These are phyloP conservation scores for Phaeoacremonium minimum DNA, from an alignment of 2,329 filamentous ascomycete species.

Conservation along the genomic window DNA sequence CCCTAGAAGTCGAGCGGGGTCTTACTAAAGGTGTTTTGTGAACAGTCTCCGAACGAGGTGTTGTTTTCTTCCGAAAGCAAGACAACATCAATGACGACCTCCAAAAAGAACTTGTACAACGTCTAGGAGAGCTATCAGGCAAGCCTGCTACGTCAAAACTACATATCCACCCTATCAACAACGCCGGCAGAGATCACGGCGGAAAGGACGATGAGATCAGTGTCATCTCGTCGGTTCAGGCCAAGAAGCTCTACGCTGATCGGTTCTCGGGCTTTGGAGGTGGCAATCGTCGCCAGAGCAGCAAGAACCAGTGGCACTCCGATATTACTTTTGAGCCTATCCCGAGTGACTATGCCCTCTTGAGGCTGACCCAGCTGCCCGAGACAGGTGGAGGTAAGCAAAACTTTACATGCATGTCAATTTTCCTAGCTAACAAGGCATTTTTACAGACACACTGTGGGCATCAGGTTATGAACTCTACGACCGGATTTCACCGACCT, in stretches of 20 bases:
- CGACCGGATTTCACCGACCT: slow-evolving; percentile 53
- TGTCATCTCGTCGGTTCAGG: slow-evolving; percentile 55
- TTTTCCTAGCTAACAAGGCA: too few species aligned
- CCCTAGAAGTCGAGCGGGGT: slow-evolving; percentile 1
- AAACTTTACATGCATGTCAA: too few species aligned
- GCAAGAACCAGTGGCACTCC: slow-evolving; percentile 49
- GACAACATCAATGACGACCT: slow-evolving; percentile 56
- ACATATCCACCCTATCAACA: slow-evolving; percentile 57
- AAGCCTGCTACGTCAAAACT: slow-evolving; percentile 51
- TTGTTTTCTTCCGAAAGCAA: slow-evolving; percentile 67
- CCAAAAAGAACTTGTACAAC: slow-evolving; percentile 61
- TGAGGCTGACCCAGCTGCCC: slow-evolving; percentile 50
- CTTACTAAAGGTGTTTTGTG: too few species aligned
- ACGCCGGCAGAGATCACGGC: slow-evolving; percentile 46
- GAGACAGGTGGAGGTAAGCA: slow-evolving; percentile 46
- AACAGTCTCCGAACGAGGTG: slow-evolving; percentile 62
- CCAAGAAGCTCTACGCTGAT: slow-evolving; percentile 35
- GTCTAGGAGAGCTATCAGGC: slow-evolving; percentile 53
- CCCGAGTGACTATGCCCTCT: slow-evolving; percentile 58
- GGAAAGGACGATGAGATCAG: slow-evolving; percentile 57
- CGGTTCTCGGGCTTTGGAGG: slow-evolving; percentile 24
- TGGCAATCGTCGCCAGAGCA: slow-evolving; percentile 40
- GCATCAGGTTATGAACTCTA: slow-evolving; percentile 65
- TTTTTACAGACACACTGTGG: slow-evolving; percentile 57
- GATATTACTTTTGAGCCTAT: slow-evolving; percentile 63